Base-by-base conservation (phyloP, 202 grass and related monocot species). In the Saccharum hybrid region DNA sequence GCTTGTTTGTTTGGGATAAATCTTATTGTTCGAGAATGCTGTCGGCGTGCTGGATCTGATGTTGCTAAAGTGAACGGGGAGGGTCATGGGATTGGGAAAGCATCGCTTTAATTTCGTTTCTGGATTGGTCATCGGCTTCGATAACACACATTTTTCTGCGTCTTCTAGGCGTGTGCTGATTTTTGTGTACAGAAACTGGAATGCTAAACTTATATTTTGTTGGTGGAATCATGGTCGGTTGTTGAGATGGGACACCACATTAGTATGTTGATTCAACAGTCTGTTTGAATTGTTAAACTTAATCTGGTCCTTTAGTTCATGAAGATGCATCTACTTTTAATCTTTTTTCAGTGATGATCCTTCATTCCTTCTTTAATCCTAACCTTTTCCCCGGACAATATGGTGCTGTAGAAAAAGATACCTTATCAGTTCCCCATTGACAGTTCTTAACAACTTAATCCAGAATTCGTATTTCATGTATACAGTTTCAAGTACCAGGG, bases 401-500 rank as follows among this genome's bases (percentile, higher is more conserved):
- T 85, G 21, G 18, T 73, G 60, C 63, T 81, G 10, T 15, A 75
- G 19, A 26, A 16, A 84, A 19, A 56, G 3, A 71, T 39, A 63
- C 31, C 7, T 22, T 52, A 41, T 70, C 30, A 76, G 66, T 38
- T 45, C n/a, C 12, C 16, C 23, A 70, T 16, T 68, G 34, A 30
- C 76, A 57, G 42, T 39, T 48, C 57, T 79, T 68, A 78, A 45
- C 57, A 51, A 63, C 12, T 68, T 64, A 33, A 87, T 31, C 57
- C 59, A n/a, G 84, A 42, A 30, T 89, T 75, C 15, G 45, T 74
- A n/a, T 51, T 52, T 71, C 22, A 14, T 79, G 8, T 46, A 0
- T 90, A 54, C 84, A 99, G 93, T 89, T 88, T 84, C 84, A 92
- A 81, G 86, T 89, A 61, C 83, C 86, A 38, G 93, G 86, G 34